Base-by-base conservation (phyloP, 768 basidiomycete species). In the Psilocybe tampanensis region DNA sequence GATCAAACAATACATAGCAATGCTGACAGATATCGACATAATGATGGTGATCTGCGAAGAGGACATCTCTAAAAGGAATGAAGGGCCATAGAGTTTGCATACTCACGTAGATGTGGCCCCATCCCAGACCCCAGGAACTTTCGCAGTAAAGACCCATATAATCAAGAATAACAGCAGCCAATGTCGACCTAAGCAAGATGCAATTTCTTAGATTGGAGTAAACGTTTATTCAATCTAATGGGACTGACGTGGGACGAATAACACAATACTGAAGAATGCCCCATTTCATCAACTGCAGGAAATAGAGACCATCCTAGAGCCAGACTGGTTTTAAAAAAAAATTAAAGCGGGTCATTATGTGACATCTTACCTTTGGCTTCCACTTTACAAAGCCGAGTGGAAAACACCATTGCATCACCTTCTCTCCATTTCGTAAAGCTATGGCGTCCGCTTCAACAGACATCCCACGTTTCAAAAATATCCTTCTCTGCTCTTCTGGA, bases 1-100 rank as follows among this genome's bases (percentile, higher is more conserved):
- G 19, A 92, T 72, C 55, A 89, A 69, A 66, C 87, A 89, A 67
- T 89, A 92, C 89, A 91, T 90, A 29, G 89, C 88, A 52, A 91
- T 66, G 0, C 88, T 81, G 17, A 93, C 89, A 0, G 89, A 90
- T 34, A 88, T 63, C 1, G 88, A 89, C 36, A 90, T 81, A 43
- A 88, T 71, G 33, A 80, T 65, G 2, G 78, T 75, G 56, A 89
- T 85, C 86, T 88, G 54, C 6, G 42, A 24, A 52, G 12, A 59
- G 56, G 34, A 29, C 17, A 22, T 47, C 45, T 22, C 29, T 29
- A 4, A 29, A 9, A 17, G 11, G 8, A 19, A 52, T 55, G 24
- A 41, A 50, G 6, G 50, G 22, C 17, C 11, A 47, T 36, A 19
- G 32, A 36, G 9, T 24, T 34, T 11, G 9, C n/a, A n/a, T 18